Percentiles rank a stretch among this genome's conserved stretches.
Conservation (phyloP, 257 asterid species). For the Perilla frutescens region DNA sequence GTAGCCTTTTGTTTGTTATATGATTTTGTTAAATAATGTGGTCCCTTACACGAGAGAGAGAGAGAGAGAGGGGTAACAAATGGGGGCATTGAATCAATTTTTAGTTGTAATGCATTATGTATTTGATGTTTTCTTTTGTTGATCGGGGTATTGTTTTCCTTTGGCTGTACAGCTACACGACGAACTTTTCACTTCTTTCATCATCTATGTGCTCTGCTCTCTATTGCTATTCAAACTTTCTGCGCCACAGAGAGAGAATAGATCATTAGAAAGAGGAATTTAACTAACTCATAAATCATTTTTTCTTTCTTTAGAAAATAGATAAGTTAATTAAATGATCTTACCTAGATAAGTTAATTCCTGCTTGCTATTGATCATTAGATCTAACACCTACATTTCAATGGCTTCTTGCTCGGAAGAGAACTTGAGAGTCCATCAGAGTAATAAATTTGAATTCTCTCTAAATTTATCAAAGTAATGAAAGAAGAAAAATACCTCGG, state of each 20-base stretch:
- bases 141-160: slow-evolving; percentile 57
- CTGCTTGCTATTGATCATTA: slow-evolving; percentile 39
- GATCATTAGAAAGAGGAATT: slow-evolving; percentile 25
- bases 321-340: background rate
- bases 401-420: slow-evolving; percentile 73
- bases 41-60: too few species aligned
- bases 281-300: background rate
- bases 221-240: slow-evolving; percentile 69
- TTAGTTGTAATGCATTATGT: too few species aligned
- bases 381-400: slow-evolving; percentile 64
- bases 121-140: slow-evolving; percentile 40
- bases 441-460: slow-evolving; percentile 1
- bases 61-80: too few species aligned
- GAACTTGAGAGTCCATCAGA: slow-evolving; percentile 45
- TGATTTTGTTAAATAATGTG: too few species aligned
- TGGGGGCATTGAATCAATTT: too few species aligned
- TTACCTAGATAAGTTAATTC: slow-evolving; percentile 68
- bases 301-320: background rate
- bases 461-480: background rate
- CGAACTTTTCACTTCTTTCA: slow-evolving; percentile 45
- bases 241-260: slow-evolving; percentile 46
- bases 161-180: slow-evolving; percentile 68
- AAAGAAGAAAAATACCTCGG: slow-evolving; percentile 57
- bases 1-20: too few species aligned
- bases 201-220: slow-evolving; percentile 39